Evolutionary conservation across 345 rosid species (phyloP), one percentile per base, ranked within the genome.

Genomic region (Ailanthus altissimus): DNA sequence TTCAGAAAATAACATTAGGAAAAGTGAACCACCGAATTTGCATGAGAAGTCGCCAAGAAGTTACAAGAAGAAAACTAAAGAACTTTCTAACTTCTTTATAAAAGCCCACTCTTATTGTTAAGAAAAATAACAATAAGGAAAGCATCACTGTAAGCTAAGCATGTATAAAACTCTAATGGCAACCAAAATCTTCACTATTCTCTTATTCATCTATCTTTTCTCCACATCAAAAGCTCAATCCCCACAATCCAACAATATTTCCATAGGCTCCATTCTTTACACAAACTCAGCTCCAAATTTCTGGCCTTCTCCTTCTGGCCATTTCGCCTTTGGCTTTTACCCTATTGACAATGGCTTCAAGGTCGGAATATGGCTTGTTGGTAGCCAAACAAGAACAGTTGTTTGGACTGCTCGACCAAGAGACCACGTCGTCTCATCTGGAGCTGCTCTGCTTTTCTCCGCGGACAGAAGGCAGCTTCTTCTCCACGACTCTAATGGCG

Each of bases 201-300:
- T 51, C 20, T 53, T 71, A 6, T 38, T 53, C 2, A 54, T 38
- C 45, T 38, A 11, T 20, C 60, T 53, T 18, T 70, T 43, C 70
- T 4, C 50, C 5, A 1, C 14, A 43, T 65, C 36, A 40, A 15
- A 12, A 5, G 67, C 78, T 75, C 71, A 51, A 50, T 20, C 50
- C 10, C 14, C 70, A n/a, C 64, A 61, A 62, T 9, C 60, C 43
- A 77, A 70, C 70, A 50, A 70, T 64, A 61, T 50, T 36, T 70
- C 54, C 45, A 38, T 2, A 77, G 71, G 75, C 51, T 50, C 75
- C 43, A 38, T n/a, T 62, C 53, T 77, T 38, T 60, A 69, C 61
- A 61, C 70, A 62, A 60, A 69, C 40, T 56, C 53, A 40, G 10
- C 75, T 25, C 42, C 23, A 32, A 60, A 28, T 51, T 66, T 57